These are phyloP conservation scores for Hemileia vastatrix DNA, from an alignment of 1,284 basidiomycete species.

Conservation along the genomic window DNA sequence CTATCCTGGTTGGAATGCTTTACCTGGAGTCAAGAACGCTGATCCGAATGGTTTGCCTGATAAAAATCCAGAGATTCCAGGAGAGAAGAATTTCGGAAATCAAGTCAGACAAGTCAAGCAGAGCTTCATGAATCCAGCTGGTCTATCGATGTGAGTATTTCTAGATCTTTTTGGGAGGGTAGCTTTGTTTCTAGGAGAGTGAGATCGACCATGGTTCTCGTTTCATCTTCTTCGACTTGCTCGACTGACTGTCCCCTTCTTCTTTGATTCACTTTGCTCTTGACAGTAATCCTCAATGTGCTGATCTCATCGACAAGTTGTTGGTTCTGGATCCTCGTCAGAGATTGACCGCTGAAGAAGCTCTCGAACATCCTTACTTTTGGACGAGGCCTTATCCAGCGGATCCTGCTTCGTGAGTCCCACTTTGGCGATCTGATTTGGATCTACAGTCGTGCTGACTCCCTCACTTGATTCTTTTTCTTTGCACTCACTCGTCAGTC, in stretches of 20 bases:
- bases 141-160: conserved; percentile 12
- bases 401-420: conserved; percentile 27
- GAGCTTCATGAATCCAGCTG: conserved; percentile 26
- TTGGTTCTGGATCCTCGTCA: conserved; percentile 25
- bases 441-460: too few relatives aligned
- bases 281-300: conserved; percentile 5
- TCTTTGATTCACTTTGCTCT: not conserved
- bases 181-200: too few relatives aligned
- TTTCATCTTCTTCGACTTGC: not conserved
- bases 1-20: conserved; percentile 36
- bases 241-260: too few relatives aligned
- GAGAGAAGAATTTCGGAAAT: conserved; percentile 35
- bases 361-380: conserved; percentile 31
- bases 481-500: conserved; percentile 8
- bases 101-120: conserved; percentile 30
- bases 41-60: conserved; percentile 36
- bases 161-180: not conserved
- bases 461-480: not conserved
- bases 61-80: conserved; percentile 29
- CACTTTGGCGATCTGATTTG: not conserved
- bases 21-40: too few relatives aligned
- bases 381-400: conserved; percentile 39
- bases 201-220: too few relatives aligned
- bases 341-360: conserved; percentile 18
- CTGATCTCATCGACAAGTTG: conserved; percentile 39